A percentile compares a stretch with the other conserved stretches of the same genome.
These are phyloP conservation scores for Candida freyschussii DNA, from an alignment of 1,139 yeast species.

Conservation along the genomic window DNA sequence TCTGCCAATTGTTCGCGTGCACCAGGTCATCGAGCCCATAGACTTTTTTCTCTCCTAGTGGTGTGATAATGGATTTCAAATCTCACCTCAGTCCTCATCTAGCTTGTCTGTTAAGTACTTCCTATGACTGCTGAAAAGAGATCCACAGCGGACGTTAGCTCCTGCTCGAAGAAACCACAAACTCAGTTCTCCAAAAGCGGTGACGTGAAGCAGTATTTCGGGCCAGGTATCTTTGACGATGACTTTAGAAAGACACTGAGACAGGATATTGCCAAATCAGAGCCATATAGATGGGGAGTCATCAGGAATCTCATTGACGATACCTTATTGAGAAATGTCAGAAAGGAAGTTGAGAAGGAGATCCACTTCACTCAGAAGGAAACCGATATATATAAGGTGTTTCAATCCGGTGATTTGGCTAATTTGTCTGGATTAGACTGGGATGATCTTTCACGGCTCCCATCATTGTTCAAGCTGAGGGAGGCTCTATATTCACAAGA, in stretches of 20 bases:
- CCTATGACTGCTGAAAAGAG: constrained; percentile 2
- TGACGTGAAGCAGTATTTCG: constrained; percentile 47
- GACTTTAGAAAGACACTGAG: constrained; percentile 40
- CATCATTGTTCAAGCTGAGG: constrained; percentile 69
- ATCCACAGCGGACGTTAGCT: background rate
- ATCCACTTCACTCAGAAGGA: constrained; percentile 92
- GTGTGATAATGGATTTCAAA: too few species aligned
- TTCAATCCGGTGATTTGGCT: constrained; percentile 93
- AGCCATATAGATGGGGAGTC: constrained; percentile 89
- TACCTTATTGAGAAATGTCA: constrained; percentile 66
- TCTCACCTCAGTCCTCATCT: too few species aligned
- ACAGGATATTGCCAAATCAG: constrained; percentile 42
- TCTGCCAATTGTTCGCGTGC: too few species aligned
- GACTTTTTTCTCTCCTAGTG: too few species aligned
- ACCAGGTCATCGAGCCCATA: too few species aligned
- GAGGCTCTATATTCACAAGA: constrained; percentile 83
- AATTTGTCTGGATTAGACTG: constrained; percentile 81
- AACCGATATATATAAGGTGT: constrained; percentile 93
- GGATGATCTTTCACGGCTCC: constrained; percentile 68
- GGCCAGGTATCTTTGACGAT: constrained; percentile 48
- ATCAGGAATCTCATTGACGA: constrained; percentile 72
- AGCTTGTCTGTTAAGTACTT: background rate
- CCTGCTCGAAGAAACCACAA: constrained; percentile 12
- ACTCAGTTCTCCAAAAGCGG: constrained; percentile 19
- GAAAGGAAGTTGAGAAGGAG: constrained; percentile 76